Base-by-base conservation (phyloP, 2,329 filamentous ascomycete species). In the Huntiella omanensis region DNA sequence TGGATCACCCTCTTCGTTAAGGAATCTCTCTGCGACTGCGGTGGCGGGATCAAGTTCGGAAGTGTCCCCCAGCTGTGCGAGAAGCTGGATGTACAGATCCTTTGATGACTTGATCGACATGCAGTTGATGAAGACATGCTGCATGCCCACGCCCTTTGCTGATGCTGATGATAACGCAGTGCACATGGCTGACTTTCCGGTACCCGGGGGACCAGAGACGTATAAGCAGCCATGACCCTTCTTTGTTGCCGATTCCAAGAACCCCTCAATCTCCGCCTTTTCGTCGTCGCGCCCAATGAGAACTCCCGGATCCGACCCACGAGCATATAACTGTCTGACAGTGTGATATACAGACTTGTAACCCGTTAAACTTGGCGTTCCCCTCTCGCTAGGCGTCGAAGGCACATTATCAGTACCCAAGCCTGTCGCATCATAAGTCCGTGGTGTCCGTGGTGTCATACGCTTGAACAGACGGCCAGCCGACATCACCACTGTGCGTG, bases 121-220 rank as follows among this genome's bases (percentile, higher is more conserved):
- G 63, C 91, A 98, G 60, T 98, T 98, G 68, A 98, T 72, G 57
- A 87, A 88, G 2, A 78, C 77, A 45, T 79, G 77, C 55, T 75
- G 77, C 45, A 91, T 66, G 3, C 65, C 60, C 12, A 69, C 64
- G 33, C 65, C 64, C 3, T 64, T 58, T 8, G 65, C 64, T 42
- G 80, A 62, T 38, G 75, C 67, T 41, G 74, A 65, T 41, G 81
- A 81, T 43, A 93, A 74, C 58, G 92, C 80, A 52, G 78, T 78
- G 51, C 96, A 77, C 68, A 96, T 80, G 28, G 91, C 91, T 60
- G 87, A 96, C 65, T 98, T 98, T 46, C 91, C 91, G 0, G 91
- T 98, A 8, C 91, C 91, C 2, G 91, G 91, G 3, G 91, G 91
- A 0, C 91, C 91, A 54, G 87, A 95, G 53, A 98, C 80, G 58